Evolutionary conservation across 352 stramenopile species (phyloP), one percentile per base, ranked within the genome.

Genomic region (Pythium volutum): DNA sequence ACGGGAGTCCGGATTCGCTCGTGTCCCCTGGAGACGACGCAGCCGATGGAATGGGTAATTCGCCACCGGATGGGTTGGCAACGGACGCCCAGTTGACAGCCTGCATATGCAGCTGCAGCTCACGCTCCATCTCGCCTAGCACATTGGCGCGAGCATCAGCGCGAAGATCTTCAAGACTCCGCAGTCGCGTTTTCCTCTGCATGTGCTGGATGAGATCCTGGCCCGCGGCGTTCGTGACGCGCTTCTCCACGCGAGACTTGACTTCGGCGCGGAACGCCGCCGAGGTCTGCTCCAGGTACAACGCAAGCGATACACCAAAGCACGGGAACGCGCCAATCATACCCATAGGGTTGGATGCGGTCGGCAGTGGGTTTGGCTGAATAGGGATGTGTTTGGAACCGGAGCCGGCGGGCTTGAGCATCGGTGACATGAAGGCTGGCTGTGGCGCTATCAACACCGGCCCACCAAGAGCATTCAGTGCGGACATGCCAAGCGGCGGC

Each of bases 201-300:
- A 91, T 91, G 64, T 91, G 82, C 62, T 88, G 79, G 43, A 91
- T 67, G 43, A 91, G 69, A 34, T 91, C 80, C 64, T 89, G 82
- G 23, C 82, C 76, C 2, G 82, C 82, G 7, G 79, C 80, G 29
- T 78, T 68, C 22, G 79, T 91, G 59, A 91, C 82, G 34, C 79
- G 74, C 71, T 89, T 89, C 63, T 91, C 82, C n/a, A 91, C 74
- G 23, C 82, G 76, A n/a, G 67, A 61, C 54, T 89, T 86, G 2
- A 91, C 70, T 55, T 91, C 82, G 0, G 73, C 76, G 4, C 82
- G 78, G 61, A 91, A 91, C 29, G 75, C 59, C 31, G 77, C 59
- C 15, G 78, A 89, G 39, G 76, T 89, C 45, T 91, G 82, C 66
- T 91, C 82, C 62, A 91, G 54, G 53, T 89, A 89, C 58, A 89